Conservation (phyloP, 257 asterid genomes). For the Solanum chilense region DNA sequence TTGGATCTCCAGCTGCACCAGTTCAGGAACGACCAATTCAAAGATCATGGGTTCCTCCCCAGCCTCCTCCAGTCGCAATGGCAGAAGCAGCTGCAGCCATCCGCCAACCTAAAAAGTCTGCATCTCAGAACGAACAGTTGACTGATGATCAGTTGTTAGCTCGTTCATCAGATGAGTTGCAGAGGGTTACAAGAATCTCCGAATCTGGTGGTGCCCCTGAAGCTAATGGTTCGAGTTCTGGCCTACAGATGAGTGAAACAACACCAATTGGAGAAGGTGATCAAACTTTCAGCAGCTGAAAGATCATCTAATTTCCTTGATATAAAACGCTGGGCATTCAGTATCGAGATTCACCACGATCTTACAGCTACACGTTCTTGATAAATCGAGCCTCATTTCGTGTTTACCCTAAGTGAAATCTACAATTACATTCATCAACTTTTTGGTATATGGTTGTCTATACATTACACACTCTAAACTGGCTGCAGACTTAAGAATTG, state of each 20-base stretch:
- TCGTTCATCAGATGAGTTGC: slow-evolving; percentile 58
- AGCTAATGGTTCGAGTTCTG: slow-evolving; percentile 29
- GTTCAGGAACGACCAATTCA: slow-evolving; percentile 33
- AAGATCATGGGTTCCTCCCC: slow-evolving; percentile 93
- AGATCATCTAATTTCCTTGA: not conserved
- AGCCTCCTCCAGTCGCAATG: slow-evolving; percentile 89
- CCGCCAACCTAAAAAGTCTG: slow-evolving; percentile 75
- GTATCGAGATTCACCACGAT: not conserved
- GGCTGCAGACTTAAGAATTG: not conserved
- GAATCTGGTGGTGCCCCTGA: slow-evolving; percentile 60
- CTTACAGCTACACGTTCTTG: not conserved
- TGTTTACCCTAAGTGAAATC: not conserved
- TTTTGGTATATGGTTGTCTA: not conserved
- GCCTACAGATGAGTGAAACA: slow-evolving; percentile 26
- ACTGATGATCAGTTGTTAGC: slow-evolving; percentile 50
- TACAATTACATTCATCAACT: not conserved
- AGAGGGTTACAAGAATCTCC: slow-evolving; percentile 53
- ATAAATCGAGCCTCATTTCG: not conserved
- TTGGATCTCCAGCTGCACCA: slow-evolving; percentile 16
- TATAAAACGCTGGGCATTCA: not conserved
- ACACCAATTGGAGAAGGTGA: slow-evolving; percentile 27
- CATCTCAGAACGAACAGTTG: slow-evolving; percentile 31
- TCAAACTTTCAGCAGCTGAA: not conserved
- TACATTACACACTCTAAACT: not conserved
- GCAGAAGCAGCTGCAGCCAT: slow-evolving; percentile 94